Conservation (phyloP, 1,139 yeast genomes). For the Debaryomyces coudertii region DNA sequence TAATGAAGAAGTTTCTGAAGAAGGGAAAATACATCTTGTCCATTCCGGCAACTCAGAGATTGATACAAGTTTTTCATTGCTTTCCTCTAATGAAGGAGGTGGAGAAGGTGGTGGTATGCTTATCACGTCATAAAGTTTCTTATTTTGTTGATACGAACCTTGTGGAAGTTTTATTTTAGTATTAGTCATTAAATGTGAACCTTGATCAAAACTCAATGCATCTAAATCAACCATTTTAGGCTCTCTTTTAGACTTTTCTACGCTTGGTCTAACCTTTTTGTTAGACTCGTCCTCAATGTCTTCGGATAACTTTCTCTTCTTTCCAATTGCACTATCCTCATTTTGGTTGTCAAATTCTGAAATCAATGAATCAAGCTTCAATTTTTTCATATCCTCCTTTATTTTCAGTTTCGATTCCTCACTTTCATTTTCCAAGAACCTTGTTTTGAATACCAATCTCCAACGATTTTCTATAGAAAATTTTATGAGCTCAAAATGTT, state of each 20-base stretch:
- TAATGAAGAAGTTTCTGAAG: constrained; percentile 63
- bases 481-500: constrained; percentile 52
- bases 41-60: constrained; percentile 74
- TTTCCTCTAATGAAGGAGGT: constrained; percentile 55
- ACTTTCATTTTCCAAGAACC: constrained; percentile 39
- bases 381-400: constrained; percentile 24
- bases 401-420: constrained; percentile 35
- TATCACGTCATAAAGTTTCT: constrained; percentile 80
- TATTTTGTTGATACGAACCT: constrained; percentile 79
- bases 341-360: constrained; percentile 27
- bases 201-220: constrained; percentile 68
- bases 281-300: constrained; percentile 10
- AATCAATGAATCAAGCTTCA: constrained; percentile 27
- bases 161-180: constrained; percentile 74
- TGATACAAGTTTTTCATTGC: constrained; percentile 55
- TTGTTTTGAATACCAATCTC: constrained; percentile 57
- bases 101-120: constrained; percentile 65
- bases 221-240: constrained; percentile 69
- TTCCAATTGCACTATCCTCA: constrained; percentile 12
- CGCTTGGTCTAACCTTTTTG: constrained; percentile 11
- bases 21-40: constrained; percentile 79
- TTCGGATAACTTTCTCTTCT: constrained; percentile 21
- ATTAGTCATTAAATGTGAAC: constrained; percentile 67
- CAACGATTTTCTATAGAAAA: constrained; percentile 55
- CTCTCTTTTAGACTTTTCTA: constrained; percentile 23